These are phyloP conservation scores for Rhodotorula mucilaginosa DNA, from an alignment of 1,284 basidiomycete genomes.

Conservation along the genomic window DNA sequence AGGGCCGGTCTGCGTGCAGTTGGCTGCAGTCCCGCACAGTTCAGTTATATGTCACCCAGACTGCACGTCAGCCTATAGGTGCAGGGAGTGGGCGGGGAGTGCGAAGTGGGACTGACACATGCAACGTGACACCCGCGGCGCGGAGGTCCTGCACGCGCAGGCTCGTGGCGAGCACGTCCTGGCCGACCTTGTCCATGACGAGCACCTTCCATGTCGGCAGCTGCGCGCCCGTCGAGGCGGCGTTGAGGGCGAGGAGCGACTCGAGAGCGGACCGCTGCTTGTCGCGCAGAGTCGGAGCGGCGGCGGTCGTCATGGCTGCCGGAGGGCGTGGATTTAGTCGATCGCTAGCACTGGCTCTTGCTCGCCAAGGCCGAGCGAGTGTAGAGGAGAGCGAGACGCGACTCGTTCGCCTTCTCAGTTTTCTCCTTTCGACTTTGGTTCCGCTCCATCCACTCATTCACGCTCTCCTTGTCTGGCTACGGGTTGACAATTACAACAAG, in stretches of 20 bases:
- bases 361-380: neutral
- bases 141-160: conserved; percentile 93
- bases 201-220: conserved; percentile 96
- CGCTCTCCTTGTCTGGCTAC: no score
- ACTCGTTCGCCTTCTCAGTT: no score
- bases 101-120: conserved; percentile 66
- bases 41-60: neutral
- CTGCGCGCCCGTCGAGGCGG: conserved; percentile 46
- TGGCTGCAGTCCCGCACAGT: conserved; percentile 61
- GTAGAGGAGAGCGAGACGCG: neutral
- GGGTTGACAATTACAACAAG: no score
- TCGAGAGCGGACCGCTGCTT: conserved; percentile 73
- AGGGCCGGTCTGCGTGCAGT: conserved; percentile 82
- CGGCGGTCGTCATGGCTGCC: neutral
- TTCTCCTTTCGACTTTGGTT: no score
- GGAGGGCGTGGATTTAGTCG: neutral
- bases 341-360: no score
- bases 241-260: conserved; percentile 62
- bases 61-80: neutral
- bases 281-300: conserved; percentile 62
- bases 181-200: conserved; percentile 89
- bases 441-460: no score
- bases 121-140: conserved; percentile 93
- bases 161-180: conserved; percentile 92
- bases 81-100: neutral